phyloP scores from a whole-genome alignment of 441 rosid species.

The Pelargonium myrrhifolium region DNA sequence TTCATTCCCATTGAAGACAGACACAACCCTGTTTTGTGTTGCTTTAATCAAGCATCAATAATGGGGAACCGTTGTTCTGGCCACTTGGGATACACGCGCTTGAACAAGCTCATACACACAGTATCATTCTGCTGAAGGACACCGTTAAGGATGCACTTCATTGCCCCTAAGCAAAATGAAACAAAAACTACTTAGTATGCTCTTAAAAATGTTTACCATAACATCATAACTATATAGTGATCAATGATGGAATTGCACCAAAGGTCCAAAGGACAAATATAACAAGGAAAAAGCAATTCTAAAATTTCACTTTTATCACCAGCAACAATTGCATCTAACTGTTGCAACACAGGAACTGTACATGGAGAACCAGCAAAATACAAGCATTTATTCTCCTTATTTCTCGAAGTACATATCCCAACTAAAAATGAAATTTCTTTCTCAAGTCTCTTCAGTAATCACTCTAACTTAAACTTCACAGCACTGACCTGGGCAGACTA shows the following conservation, averaged over 20 bases:
- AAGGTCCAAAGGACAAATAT: too few species aligned
- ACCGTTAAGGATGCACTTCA: slow-evolving; percentile 83
- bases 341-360: neutral
- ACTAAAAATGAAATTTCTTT: neutral
- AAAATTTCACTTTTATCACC: neutral
- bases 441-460: neutral
- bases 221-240: too few species aligned
- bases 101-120: slow-evolving; percentile 78
- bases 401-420: neutral
- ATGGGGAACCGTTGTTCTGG: slow-evolving; percentile 60
- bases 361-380: neutral
- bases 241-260: neutral
- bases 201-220: too few species aligned
- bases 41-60: slow-evolving; percentile 35
- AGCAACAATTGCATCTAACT: neutral
- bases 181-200: neutral
- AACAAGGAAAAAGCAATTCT: neutral
- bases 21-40: slow-evolving; percentile 14
- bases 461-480: neutral
- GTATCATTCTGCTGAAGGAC: slow-evolving; percentile 82
- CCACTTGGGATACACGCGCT: slow-evolving; percentile 92
- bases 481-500: neutral
- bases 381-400: neutral
- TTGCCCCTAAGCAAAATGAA: slow-evolving; percentile 51
- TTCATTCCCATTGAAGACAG: slow-evolving; percentile 53